Conservation (phyloP, 2,329 filamentous ascomycete species). For the Colletotrichum chlorophyti region DNA sequence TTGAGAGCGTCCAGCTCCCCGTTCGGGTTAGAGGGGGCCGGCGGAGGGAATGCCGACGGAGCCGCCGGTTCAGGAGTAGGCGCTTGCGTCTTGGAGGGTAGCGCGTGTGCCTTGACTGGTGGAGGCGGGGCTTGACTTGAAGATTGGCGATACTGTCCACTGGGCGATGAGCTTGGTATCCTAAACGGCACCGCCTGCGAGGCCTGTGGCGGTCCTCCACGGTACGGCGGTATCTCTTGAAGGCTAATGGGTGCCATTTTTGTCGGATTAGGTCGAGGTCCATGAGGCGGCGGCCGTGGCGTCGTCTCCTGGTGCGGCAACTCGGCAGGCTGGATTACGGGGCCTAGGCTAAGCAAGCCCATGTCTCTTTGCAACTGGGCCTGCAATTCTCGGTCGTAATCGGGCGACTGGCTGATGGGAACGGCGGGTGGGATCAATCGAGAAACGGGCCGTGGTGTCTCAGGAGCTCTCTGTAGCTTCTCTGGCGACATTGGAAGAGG, state of each 20-base stretch:
- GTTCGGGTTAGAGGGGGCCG: constrained; percentile 62
- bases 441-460: constrained; percentile 54
- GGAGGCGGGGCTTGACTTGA: constrained; percentile 27
- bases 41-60: constrained; percentile 61
- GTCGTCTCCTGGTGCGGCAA: constrained; percentile 15
- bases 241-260: constrained; percentile 50
- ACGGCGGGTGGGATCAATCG: constrained; percentile 53
- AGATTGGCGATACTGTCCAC: constrained; percentile 31
- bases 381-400: constrained; percentile 67
- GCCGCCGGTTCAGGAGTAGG: constrained; percentile 41
- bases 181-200: constrained; percentile 35
- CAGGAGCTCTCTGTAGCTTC: constrained; percentile 46
- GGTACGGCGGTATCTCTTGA: constrained; percentile 63
- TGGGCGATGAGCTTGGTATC: constrained; percentile 25
- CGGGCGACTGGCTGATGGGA: constrained; percentile 57
- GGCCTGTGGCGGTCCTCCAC: constrained; percentile 40
- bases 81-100: constrained; percentile 40
- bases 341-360: constrained; percentile 59
- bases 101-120: constrained; percentile 33
- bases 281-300: constrained; percentile 32
- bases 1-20: constrained; percentile 85
- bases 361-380: constrained; percentile 71
- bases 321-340: constrained; percentile 38
- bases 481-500: constrained; percentile 66
- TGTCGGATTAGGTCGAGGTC: constrained; percentile 44